Evolutionary conservation across 2,329 filamentous ascomycete species (phyloP), one percentile per base, ranked within the genome.

Genomic region (Botryotinia globosa): DNA sequence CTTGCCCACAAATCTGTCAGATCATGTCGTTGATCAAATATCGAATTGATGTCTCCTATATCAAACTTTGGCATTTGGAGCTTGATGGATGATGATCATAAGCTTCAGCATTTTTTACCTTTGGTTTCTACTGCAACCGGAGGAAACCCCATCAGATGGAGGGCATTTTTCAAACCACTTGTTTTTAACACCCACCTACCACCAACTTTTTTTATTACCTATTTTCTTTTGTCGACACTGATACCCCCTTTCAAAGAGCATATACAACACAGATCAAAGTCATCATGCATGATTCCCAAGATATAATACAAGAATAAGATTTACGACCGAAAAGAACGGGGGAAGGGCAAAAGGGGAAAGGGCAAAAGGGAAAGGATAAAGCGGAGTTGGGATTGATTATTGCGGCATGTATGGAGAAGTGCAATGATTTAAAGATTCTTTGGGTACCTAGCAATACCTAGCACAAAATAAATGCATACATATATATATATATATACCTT

Each of bases 1-100:
- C 75, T 85, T 61, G 80, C 82, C 74, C 84, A 81, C 76, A 85
- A 83, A 76, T 82, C 82, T 34, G 83, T 84, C 73, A 81, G 81
- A 76, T 82, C 82, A 66, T 84, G 84, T 76, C 80, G 84, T 76
- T 85, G 75, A 77, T 64, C 14, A 29, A 10, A 42, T 22, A 67
- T 54, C 12, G 16, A 25, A 29, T 67, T 54, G 64, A 32, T 48
- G 58, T 63, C 32, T n/a, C 10, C 62, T 16, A 67, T 59, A 61
- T 66, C 42, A 51, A 51, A 63, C 14, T 7, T 7, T 18, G 34
- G 20, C n/a, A 67, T 45, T 34, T 9, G 29, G 42, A 51, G 29
- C 48, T 67, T 39, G 22, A 42, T 39, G 16, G 6, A 54, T 54
- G 16, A 29, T 56, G 42, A 16, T 39, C 32, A 9, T 8, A 37